Base-by-base conservation (phyloP, 306 rosid genomes). In the Vigna mungo region DNA sequence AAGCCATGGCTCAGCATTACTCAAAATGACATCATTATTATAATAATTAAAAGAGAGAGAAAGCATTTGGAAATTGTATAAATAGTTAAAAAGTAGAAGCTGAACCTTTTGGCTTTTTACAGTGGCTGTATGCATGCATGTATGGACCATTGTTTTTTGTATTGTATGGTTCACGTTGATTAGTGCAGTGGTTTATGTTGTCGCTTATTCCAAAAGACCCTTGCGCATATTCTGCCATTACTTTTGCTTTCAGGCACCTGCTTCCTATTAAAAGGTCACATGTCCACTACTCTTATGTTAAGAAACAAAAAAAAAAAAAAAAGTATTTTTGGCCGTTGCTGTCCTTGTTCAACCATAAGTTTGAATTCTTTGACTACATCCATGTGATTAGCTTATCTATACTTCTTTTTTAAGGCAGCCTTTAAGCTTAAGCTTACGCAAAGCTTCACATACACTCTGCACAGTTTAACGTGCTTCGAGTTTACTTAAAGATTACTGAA, bases 141-240 rank as follows among this genome's bases (percentile, higher is more conserved):
- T 70, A 25, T 70, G 75, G 47, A 51, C 61, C 61, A 51, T 30
- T 70, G 74, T 49, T 70, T 49, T 51, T 47, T 56, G n/a, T n/a
- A n/a, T n/a, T 20, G 59, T 47, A 51, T 32, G 61, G 17, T 70
- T 49, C 32, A n/a, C 74, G 2, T 32, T n/a, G 27, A 70, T n/a
- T 4, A n/a, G 15, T 27, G 44, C 10, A 48, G 43, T 62, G 1
- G 16, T 14, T 68, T 47, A 47, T 69, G 16, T 49, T 16, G 76
- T 71, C 14, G 36, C 25, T 71, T 71, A 37, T 71, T 53, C 34
- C 51, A 71, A 52, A 52, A 41, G 12, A 17, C 13, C 21, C 30
- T 70, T 70, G 74, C 11, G 30, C 15, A 71, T 32, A 17, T 51
- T 52, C 61, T 49, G 61, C 11, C 60, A 48, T 18, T 49, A 48